Base-by-base conservation (phyloP, 2,329 filamentous ascomycete genomes). In the Trichoderma aggressivum region DNA sequence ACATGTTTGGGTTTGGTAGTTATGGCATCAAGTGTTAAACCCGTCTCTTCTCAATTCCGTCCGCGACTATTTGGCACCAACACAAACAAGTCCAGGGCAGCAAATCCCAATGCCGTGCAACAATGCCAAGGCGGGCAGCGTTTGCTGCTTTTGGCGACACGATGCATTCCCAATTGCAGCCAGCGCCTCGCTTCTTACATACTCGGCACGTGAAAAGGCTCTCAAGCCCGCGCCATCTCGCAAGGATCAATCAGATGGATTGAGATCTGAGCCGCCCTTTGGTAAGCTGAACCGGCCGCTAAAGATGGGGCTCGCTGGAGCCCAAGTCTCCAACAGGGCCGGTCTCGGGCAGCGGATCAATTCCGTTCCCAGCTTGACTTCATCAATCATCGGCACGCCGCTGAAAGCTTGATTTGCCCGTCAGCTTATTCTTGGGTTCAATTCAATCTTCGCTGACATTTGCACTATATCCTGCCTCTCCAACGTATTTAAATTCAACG, bases 321-420 rank as follows among this genome's bases (percentile, higher is more conserved):
- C n/a, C 39, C 16, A 43, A 59, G 39, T 69, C 63, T 36, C 56
- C 21, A 8, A 63, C 26, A 36, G 50, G 68, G 68, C 68, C 68
- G 68, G 68, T 70, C 50, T 70, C 68, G 68, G 68, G 68, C 24
- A 24, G 47, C 47, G 47, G 47, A 39, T 61, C 30, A 39, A 30
- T 36, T 21, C 39, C 60, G 18, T 68, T 58, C 28, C 32, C 39
- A 43, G 39, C 39, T 43, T 43, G 39, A 28, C 28, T 32, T 26
- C 53, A 30, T 21, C 12, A 7, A 34, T 11, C 24, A 21, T 26
- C 21, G 39, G 39, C 39, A 43, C 24, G 30, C 50, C n/a, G 43
- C 28, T 26, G 32, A 58, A 59, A n/a, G 26, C 5, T 26, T 47
- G 18, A 43, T n/a, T 21, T 58, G 43, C 39, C 30, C 55, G 55